Percentiles rank a stretch among this genome's conserved stretches.
Conservation (phyloP, 2,329 filamentous ascomycete species). For the Diaporthe humulicola region DNA sequence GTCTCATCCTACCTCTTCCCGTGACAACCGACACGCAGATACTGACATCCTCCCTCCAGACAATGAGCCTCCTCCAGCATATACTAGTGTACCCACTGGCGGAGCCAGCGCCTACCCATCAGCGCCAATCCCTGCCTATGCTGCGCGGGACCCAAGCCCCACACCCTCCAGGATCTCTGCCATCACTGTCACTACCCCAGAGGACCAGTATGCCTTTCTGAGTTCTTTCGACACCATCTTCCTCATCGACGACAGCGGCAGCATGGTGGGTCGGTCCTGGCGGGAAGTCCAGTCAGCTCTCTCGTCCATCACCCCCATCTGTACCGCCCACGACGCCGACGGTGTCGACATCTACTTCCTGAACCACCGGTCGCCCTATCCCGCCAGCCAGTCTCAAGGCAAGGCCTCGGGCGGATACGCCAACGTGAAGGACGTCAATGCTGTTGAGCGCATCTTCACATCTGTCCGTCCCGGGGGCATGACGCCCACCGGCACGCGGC, state of each 20-base stretch:
- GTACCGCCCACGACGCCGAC: slow-evolving; percentile 82
- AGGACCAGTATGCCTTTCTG: slow-evolving; percentile 84
- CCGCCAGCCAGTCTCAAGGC: slow-evolving; percentile 49
- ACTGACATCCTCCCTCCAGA: slow-evolving; percentile 38
- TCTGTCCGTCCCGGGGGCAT: slow-evolving; percentile 72
- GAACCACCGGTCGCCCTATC: slow-evolving; percentile 70
- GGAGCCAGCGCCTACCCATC: slow-evolving; percentile 38
- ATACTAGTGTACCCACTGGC: slow-evolving; percentile 43
- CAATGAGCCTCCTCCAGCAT: slow-evolving; percentile 53
- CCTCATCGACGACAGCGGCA: slow-evolving; percentile 91
- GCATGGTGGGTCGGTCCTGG: slow-evolving; percentile 86
- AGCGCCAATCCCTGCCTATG: slow-evolving; percentile 6
- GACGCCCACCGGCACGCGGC: slow-evolving; percentile 81
- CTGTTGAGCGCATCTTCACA: slow-evolving; percentile 79
- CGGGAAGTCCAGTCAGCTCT: slow-evolving; percentile 79
- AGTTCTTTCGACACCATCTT: slow-evolving; percentile 87
- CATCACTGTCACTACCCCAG: slow-evolving; percentile 56
- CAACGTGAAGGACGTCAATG: slow-evolving; percentile 69
- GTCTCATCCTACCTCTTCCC: slow-evolving; percentile 28
- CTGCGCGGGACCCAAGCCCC: slow-evolving; percentile 40
- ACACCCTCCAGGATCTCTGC: slow-evolving; percentile 43
- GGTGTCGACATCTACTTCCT: slow-evolving; percentile 94
- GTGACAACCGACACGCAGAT: not conserved
- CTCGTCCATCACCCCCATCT: slow-evolving; percentile 82
- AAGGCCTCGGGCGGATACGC: slow-evolving; percentile 69